phyloP scores from a whole-genome alignment of 176 grass and related monocot genomes.

The Elymus sibiricus region DNA sequence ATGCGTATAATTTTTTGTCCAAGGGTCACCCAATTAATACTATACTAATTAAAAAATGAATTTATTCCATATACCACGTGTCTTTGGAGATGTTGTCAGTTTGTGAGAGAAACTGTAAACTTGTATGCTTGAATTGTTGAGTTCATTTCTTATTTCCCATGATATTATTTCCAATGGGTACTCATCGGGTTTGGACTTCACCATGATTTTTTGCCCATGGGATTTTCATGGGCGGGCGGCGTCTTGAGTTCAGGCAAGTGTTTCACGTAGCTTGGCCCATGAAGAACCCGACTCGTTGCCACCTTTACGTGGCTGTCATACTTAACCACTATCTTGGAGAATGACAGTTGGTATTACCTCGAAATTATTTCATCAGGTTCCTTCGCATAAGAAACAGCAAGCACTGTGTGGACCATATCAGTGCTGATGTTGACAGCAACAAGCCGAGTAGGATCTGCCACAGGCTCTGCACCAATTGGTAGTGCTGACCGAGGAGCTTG shows the following conservation, averaged over 20 bases:
- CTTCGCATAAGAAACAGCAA: slow-evolving; percentile 90
- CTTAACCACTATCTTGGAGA: neutral
- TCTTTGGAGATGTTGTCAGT: no score
- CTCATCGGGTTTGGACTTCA: neutral
- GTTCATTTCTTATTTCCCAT: neutral
- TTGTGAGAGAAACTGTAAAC: no score
- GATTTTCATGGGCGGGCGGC: neutral
- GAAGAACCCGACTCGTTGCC: neutral
- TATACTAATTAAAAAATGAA: no score
- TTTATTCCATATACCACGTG: no score
- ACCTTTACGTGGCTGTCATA: neutral
- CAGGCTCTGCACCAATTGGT: slow-evolving; percentile 84
- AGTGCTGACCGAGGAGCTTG: slow-evolving; percentile 91
- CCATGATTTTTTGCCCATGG: neutral
- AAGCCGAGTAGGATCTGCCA: slow-evolving; percentile 74
- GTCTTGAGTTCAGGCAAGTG: neutral
- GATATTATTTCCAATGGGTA: neutral
- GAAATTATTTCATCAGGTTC: slow-evolving; percentile 92
- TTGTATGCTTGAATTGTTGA: no score
- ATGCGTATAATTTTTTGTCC: no score
- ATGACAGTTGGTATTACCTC: slow-evolving; percentile 42
- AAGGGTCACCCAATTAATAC: no score
- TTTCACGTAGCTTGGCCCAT: neutral
- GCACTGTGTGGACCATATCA: slow-evolving; percentile 86
- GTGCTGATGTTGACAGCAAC: slow-evolving; percentile 83